Percentiles rank a stretch among this genome's conserved stretches.
Evolutionary conservation across 495 filamentous ascomycete genomes (phyloP).

Genomic region (Staphylotrichum tortipilum): DNA sequence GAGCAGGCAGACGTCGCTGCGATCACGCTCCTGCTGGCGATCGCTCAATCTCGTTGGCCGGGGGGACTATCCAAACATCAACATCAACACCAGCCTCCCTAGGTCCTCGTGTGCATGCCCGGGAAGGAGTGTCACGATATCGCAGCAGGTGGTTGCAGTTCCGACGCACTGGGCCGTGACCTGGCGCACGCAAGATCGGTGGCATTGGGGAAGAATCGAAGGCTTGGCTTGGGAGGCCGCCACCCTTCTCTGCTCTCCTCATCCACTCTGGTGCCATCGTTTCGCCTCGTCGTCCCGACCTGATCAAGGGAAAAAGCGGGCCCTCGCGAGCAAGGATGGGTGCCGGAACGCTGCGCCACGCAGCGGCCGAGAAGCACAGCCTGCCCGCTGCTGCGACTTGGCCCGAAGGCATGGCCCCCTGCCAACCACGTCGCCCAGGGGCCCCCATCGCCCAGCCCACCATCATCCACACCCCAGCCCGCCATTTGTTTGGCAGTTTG

Average conservation of each 20-base stretch:
- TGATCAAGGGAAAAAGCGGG: too few relatives aligned
- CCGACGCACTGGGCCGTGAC: constrained; percentile 1
- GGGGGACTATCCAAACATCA: too few relatives aligned
- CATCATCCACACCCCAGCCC: too few relatives aligned
- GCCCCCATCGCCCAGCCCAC: too few relatives aligned
- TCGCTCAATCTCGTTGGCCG: too few relatives aligned
- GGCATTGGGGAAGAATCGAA: not conserved
- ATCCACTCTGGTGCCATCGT: not conserved
- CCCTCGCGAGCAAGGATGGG: constrained; percentile 6
- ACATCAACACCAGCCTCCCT: too few relatives aligned
- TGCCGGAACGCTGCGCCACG: constrained; percentile 10
- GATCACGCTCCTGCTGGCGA: too few relatives aligned
- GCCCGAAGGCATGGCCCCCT: not conserved
- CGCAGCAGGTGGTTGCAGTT: not conserved
- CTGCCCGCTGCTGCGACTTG: not conserved
- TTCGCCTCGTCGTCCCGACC: not conserved
- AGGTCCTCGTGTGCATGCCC: too few relatives aligned
- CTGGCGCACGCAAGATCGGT: not conserved
- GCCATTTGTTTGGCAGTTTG: constrained; percentile 3
- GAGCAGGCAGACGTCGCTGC: not conserved
- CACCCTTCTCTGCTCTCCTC: not conserved
- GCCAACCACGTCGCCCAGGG: too few relatives aligned
- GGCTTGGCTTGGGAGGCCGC: not conserved
- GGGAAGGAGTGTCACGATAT: too few relatives aligned
- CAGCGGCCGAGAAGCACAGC: constrained; percentile 4